Conservation (phyloP, 176 grass and related monocot species). For the Carex kokanica region DNA sequence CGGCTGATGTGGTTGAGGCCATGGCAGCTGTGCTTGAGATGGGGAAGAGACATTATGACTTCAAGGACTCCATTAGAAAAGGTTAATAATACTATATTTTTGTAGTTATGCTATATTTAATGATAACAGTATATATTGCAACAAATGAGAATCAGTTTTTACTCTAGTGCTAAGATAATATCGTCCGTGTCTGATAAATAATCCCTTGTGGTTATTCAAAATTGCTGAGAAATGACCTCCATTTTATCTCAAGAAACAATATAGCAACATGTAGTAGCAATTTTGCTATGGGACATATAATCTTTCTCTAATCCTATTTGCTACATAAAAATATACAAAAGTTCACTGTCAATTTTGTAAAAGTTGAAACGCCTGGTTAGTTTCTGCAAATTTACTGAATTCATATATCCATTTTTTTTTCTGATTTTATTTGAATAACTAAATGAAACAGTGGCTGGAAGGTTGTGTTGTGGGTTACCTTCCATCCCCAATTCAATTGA, state of each 20-base stretch:
- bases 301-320: not conserved
- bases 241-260: not conserved
- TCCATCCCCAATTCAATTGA: not conserved
- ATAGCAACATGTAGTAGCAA: not conserved
- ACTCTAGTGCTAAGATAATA: no score
- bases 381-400: constrained; percentile 39
- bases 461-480: constrained; percentile 41
- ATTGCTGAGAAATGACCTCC: no score
- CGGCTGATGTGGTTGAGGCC: constrained; percentile 28
- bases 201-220: no score
- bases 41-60: constrained; percentile 52
- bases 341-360: constrained; percentile 10
- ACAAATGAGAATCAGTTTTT: no score
- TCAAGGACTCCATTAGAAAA: constrained; percentile 61
- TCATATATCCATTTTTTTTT: not conserved
- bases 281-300: not conserved
- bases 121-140: not conserved
- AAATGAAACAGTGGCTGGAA: constrained; percentile 31
- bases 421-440: constrained; percentile 3
- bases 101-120: not conserved
- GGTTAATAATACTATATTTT: constrained; percentile 33
- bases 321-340: not conserved
- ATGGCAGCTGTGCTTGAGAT: constrained; percentile 60
- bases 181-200: no score
- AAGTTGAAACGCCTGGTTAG: constrained; percentile 39